A percentile compares a stretch with the other conserved stretches of the same genome.
Conservation (phyloP, 257 asterid genomes). For the Solanum lycopersicoides region DNA sequence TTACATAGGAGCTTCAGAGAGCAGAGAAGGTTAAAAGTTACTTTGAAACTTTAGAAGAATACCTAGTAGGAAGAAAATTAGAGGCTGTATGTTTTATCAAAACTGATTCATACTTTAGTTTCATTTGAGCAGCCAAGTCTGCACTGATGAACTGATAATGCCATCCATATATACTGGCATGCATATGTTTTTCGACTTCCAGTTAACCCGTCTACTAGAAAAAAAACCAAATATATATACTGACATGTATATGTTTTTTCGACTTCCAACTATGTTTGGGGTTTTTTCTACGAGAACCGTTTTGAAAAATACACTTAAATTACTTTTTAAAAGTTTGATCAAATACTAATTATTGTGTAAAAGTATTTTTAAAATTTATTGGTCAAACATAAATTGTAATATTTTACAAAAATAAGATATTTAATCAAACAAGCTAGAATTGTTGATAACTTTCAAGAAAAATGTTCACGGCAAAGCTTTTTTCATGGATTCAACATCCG, state of each 20-base stretch:
- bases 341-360: no score
- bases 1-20: neutral
- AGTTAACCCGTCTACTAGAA: neutral
- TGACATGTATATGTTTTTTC: no score
- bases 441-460: neutral
- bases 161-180: neutral
- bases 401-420: neutral
- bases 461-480: no score
- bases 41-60: neutral
- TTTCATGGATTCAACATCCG: neutral
- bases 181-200: neutral
- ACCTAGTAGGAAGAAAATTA: neutral
- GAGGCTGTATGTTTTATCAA: neutral
- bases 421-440: no score
- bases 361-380: no score
- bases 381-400: no score
- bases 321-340: neutral
- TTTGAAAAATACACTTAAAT: neutral
- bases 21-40: neutral
- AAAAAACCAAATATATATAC: no score
- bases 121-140: neutral
- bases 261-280: no score
- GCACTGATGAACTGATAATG: neutral
- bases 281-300: neutral
- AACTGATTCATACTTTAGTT: neutral